phyloP scores from a whole-genome alignment of 805 yeast species.

The Zygosaccharomyces bisporus region DNA sequence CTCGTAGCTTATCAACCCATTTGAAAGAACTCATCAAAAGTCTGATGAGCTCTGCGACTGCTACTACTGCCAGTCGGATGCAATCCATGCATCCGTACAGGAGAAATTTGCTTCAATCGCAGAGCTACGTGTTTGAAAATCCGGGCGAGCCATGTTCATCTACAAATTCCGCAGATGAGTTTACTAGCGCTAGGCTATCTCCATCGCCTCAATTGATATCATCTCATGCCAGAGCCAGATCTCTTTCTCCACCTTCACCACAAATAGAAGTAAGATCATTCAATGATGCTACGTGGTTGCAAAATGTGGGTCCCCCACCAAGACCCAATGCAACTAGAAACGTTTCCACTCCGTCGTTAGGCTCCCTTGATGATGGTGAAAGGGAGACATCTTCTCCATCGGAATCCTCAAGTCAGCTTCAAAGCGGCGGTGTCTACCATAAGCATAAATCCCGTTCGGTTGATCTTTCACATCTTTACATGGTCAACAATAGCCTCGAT shows the following conservation, averaged over 20 bases:
- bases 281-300: slow-evolving; percentile 10
- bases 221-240: neutral
- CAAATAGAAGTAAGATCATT: neutral
- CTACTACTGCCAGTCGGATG: neutral
- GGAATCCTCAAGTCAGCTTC: slow-evolving; percentile 9
- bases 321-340: neutral
- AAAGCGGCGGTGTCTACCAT: slow-evolving; percentile 3
- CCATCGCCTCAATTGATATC: neutral
- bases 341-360: slow-evolving; percentile 1
- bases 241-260: slow-evolving; percentile 5
- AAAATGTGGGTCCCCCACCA: slow-evolving; percentile 12
- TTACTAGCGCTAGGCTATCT: slow-evolving; percentile 1
- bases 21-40: neutral
- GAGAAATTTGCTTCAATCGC: slow-evolving; percentile 13
- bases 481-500: slow-evolving; percentile 33
- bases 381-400: slow-evolving; percentile 12
- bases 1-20: neutral
- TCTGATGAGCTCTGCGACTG: slow-evolving; percentile 11
- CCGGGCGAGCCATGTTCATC: slow-evolving; percentile 1
- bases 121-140: slow-evolving; percentile 8
- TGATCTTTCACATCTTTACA: slow-evolving; percentile 42
- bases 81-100: slow-evolving; percentile 18
- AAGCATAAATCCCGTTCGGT: slow-evolving; percentile 37
- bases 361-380: slow-evolving; percentile 11
- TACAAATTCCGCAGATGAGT: slow-evolving; percentile 4